A percentile compares a stretch with the other conserved stretches of the same genome.
phyloP scores from a whole-genome alignment of 306 rosid species.

The Sicyos edulis region DNA sequence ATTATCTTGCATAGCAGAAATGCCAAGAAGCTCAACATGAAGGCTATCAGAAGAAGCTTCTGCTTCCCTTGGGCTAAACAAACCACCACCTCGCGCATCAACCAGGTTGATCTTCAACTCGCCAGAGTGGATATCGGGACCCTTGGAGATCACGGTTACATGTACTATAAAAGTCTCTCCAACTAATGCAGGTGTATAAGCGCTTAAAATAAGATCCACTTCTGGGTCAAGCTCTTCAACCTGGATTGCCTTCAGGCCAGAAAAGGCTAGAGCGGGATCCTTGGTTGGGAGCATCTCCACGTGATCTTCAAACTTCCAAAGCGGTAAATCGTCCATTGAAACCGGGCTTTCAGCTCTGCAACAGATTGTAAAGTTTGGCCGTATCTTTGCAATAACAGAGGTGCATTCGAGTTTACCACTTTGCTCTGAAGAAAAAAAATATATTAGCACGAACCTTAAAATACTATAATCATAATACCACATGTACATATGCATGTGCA shows the following conservation, averaged over 20 bases:
- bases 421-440: slow-evolving; percentile 46
- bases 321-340: slow-evolving; percentile 77
- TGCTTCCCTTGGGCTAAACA: slow-evolving; percentile 86
- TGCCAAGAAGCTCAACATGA: slow-evolving; percentile 87
- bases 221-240: slow-evolving; percentile 81
- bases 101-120: slow-evolving; percentile 95
- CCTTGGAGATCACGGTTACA: slow-evolving; percentile 66
- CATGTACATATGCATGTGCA: background rate
- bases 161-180: slow-evolving; percentile 82
- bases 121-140: slow-evolving; percentile 70
- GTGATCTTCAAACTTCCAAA: slow-evolving; percentile 69
- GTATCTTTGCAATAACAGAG: slow-evolving; percentile 75
- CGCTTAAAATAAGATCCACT: slow-evolving; percentile 69
- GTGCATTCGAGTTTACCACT: slow-evolving; percentile 93
- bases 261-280: slow-evolving; percentile 74
- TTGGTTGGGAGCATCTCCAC: slow-evolving; percentile 62
- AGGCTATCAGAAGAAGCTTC: slow-evolving; percentile 55
- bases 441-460: slow-evolving; percentile 24
- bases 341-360: slow-evolving; percentile 97
- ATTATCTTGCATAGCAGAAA: slow-evolving; percentile 66
- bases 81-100: slow-evolving; percentile 86
- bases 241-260: slow-evolving; percentile 79
- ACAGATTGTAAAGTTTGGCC: slow-evolving; percentile 73
- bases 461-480: background rate
- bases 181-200: slow-evolving; percentile 76